phyloP scores from a whole-genome alignment of 805 yeast genomes.

The Ogataea minuta region DNA sequence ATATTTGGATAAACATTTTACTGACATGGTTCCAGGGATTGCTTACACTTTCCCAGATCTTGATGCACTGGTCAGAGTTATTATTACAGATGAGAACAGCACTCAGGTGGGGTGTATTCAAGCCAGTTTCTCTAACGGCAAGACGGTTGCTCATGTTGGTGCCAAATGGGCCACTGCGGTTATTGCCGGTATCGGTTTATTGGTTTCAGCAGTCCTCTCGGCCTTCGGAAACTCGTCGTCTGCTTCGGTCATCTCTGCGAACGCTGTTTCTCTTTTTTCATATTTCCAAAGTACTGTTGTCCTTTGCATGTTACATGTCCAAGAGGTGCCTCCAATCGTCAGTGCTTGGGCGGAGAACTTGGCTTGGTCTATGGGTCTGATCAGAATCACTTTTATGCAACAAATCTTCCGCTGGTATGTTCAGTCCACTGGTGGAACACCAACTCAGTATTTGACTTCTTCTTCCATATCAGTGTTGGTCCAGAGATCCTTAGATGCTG shows the following conservation, averaged over 20 bases:
- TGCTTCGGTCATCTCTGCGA: constrained; percentile 86
- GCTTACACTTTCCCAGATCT: constrained; percentile 86
- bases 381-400: constrained; percentile 79
- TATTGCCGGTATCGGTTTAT: constrained; percentile 81
- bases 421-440: constrained; percentile 86
- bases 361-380: constrained; percentile 94
- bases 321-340: constrained; percentile 87
- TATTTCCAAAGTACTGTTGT: constrained; percentile 89
- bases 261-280: constrained; percentile 75
- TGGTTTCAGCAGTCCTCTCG: constrained; percentile 78
- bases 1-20: constrained; percentile 51
- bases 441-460: constrained; percentile 62
- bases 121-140: constrained; percentile 71
- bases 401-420: constrained; percentile 79
- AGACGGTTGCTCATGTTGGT: constrained; percentile 74
- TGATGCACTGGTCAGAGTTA: constrained; percentile 71
- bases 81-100: constrained; percentile 36
- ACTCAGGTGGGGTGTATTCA: constrained; percentile 69
- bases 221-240: constrained; percentile 86
- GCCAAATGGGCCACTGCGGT: constrained; percentile 95
- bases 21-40: constrained; percentile 69
- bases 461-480: constrained; percentile 67
- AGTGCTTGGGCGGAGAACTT: constrained; percentile 88
- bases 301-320: constrained; percentile 81
- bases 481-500: constrained; percentile 54